Conservation (phyloP, 345 rosid species). For the Brassica nigra region DNA sequence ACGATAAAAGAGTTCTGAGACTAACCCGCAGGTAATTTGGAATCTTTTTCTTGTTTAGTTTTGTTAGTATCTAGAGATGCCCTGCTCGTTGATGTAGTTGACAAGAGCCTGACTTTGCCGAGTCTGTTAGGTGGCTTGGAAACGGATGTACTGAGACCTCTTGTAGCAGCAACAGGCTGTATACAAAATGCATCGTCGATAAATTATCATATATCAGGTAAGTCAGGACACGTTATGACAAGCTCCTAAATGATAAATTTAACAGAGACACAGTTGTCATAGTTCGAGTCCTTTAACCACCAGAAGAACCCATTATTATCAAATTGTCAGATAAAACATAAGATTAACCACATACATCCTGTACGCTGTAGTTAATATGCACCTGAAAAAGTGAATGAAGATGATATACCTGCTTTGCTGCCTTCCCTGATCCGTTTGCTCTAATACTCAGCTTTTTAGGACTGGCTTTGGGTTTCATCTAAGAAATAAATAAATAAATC, state of each 20-base stretch:
- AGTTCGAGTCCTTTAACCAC: background rate
- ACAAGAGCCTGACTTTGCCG: slow-evolving; percentile 40
- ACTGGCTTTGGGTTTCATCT: slow-evolving; percentile 57
- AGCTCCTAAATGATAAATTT: background rate
- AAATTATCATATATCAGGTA: background rate
- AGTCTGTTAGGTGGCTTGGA: slow-evolving; percentile 59
- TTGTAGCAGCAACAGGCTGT: slow-evolving; percentile 39
- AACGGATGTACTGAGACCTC: slow-evolving; percentile 47
- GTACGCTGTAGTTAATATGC: slow-evolving; percentile 24
- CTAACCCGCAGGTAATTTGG: slow-evolving; percentile 44
- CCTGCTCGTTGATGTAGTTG: slow-evolving; percentile 55
- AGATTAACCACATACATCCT: slow-evolving; percentile 2
- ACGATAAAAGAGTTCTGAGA: slow-evolving; percentile 8
- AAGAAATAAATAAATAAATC: background rate
- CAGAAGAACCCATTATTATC: background rate
- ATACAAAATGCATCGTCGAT: background rate
- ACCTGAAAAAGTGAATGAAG: slow-evolving; percentile 48
- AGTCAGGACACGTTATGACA: slow-evolving; percentile 7
- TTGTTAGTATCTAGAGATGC: slow-evolving; percentile 54
- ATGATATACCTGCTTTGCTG: slow-evolving; percentile 52
- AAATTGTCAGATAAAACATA: slow-evolving; percentile 3
- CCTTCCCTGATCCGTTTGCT: slow-evolving; percentile 48
- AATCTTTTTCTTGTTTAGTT: slow-evolving; percentile 54
- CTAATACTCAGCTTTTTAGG: slow-evolving; percentile 52
- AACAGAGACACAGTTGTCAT: background rate